A percentile compares a stretch with the other conserved stretches of the same genome.
These are phyloP conservation scores for Amyloporia xantha DNA, from an alignment of 768 basidiomycete genomes.

Conservation along the genomic window DNA sequence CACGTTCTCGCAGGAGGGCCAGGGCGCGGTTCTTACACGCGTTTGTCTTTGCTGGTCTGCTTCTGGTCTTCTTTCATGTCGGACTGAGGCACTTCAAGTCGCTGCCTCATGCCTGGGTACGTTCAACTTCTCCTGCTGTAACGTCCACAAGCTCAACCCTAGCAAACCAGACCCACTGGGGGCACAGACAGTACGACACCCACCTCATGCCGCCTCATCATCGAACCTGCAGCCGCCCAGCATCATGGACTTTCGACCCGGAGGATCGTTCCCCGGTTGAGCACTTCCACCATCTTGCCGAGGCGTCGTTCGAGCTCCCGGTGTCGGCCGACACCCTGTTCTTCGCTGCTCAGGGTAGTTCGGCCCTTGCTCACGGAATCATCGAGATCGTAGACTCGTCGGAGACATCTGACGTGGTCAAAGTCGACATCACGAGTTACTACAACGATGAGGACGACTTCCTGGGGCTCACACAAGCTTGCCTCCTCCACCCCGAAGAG, in stretches of 20 bases:
- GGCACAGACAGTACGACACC: background rate
- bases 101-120: background rate
- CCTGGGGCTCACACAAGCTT: constrained; percentile 14
- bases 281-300: constrained; percentile 3
- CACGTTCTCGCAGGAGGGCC: background rate
- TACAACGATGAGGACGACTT: constrained; percentile 11
- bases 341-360: background rate
- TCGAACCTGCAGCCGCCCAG: background rate
- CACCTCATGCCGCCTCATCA: background rate
- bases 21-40: background rate
- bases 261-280: background rate
- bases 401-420: constrained; percentile 8
- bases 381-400: constrained; percentile 10
- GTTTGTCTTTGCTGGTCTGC: background rate
- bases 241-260: constrained; percentile 7
- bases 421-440: constrained; percentile 15
- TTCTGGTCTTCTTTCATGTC: background rate
- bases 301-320: constrained; percentile 11
- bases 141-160: background rate
- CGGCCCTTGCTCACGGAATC: constrained; percentile 6
- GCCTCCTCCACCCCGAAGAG: constrained; percentile 13
- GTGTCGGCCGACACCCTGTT: constrained; percentile 4
- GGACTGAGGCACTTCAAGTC: background rate
- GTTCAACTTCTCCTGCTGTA: background rate
- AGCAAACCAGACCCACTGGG: no score